Evolutionary conservation across 169 alveolate genomes (phyloP).

Genomic region (Plasmodium sp.): DNA sequence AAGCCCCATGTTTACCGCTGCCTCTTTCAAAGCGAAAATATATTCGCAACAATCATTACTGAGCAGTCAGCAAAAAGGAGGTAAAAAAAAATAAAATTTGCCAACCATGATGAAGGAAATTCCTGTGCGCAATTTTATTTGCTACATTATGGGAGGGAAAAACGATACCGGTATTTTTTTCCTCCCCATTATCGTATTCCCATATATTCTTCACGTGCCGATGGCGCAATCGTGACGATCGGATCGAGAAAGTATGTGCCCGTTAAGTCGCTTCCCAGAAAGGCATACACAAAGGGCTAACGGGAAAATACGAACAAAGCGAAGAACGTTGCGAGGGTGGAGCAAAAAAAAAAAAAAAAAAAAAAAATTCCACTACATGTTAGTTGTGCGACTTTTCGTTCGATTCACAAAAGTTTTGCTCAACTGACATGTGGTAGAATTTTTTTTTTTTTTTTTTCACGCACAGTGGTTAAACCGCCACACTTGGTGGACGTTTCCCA

Average conservation of each 20-base stretch:
- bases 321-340: not conserved
- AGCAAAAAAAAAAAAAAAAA: not conserved
- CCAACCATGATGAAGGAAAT: not conserved
- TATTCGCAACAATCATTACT: not conserved
- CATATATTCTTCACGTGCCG: not conserved
- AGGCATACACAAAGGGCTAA: not conserved
- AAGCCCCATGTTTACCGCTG: not conserved
- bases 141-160: not conserved
- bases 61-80: not conserved
- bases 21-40: not conserved
- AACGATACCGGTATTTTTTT: not conserved
- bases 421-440: not conserved
- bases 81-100: not conserved
- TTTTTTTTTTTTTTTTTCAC: not conserved
- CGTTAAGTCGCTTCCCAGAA: not conserved
- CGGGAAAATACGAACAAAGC: not conserved
- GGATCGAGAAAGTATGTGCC: not conserved
- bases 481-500: not conserved
- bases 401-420: not conserved
- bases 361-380: not conserved
- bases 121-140: not conserved
- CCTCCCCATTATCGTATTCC: not conserved
- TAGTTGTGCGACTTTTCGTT: not conserved
- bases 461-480: not conserved
- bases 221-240: not conserved